A percentile compares a stretch with the other conserved stretches of the same genome.
Conservation (phyloP, 2,329 filamentous ascomycete species). For the Parasarocladium wereldwijsianum region DNA sequence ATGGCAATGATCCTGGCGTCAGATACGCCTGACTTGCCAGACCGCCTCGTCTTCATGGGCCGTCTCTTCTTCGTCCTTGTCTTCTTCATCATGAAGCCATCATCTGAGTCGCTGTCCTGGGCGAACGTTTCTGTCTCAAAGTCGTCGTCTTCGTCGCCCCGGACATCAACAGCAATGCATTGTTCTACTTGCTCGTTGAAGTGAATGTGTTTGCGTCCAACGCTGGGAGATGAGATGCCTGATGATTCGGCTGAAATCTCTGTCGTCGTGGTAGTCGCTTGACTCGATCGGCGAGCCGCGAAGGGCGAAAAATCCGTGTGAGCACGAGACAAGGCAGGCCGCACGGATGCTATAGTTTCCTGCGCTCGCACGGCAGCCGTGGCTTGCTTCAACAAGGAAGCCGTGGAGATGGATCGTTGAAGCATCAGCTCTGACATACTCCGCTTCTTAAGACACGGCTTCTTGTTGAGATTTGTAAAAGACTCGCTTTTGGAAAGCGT, state of each 20-base stretch:
- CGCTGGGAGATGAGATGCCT: conserved; percentile 45
- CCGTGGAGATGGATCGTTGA: conserved; percentile 73
- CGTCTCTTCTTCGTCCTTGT: conserved; percentile 42
- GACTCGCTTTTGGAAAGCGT: conserved; percentile 42
- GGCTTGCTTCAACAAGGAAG: conserved; percentile 79
- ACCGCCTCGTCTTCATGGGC: conserved; percentile 27
- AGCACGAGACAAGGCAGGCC: conserved; percentile 44
- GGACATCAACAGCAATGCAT: conserved; percentile 83
- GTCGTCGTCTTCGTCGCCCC: conserved; percentile 63
- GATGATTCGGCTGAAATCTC: conserved; percentile 57
- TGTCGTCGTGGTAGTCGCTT: conserved; percentile 46
- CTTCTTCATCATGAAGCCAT: conserved; percentile 72
- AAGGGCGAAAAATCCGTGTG: conserved; percentile 56
- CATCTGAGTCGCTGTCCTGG: conserved; percentile 57
- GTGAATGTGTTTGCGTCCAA: conserved; percentile 74
- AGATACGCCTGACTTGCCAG: conserved; percentile 25
- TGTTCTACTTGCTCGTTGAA: conserved; percentile 95
- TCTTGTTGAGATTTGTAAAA: conserved; percentile 53
- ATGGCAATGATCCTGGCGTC: conserved; percentile 81
- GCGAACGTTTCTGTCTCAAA: conserved; percentile 37
- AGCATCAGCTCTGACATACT: conserved; percentile 95
- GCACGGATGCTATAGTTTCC: conserved; percentile 38
- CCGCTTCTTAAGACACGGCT: conserved; percentile 90
- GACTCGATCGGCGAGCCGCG: conserved; percentile 43
- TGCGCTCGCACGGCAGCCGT: conserved; percentile 77